Conservation (phyloP, 2,329 filamentous ascomycete genomes). For the Aschersonia sp. region DNA sequence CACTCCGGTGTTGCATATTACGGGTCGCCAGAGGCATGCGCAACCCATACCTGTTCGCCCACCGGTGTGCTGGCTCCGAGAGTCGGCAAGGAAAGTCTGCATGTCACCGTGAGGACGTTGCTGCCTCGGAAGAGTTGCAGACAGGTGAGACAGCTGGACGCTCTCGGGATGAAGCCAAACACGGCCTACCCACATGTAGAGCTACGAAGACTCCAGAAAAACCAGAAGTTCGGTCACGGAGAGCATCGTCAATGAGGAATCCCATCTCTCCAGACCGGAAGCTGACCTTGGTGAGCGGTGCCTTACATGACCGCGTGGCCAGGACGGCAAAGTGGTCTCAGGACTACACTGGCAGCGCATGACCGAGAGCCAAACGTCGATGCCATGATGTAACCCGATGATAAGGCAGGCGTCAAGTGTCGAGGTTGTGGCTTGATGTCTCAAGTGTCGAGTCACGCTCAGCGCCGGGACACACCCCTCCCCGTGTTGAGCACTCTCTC, state of each 20-base stretch:
- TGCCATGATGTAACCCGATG: slow-evolving; percentile 14
- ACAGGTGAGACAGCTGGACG: too few species aligned
- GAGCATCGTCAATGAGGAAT: background rate
- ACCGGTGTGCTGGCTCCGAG: too few species aligned
- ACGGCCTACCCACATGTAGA: background rate
- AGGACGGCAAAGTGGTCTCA: slow-evolving; percentile 4
- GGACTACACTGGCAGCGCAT: slow-evolving; percentile 9
- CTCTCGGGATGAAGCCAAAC: too few species aligned
- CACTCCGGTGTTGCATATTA: background rate
- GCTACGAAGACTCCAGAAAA: slow-evolving; percentile 2
- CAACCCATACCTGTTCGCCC: background rate
- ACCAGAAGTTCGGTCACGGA: slow-evolving; percentile 1
- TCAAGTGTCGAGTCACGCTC: slow-evolving; percentile 22
- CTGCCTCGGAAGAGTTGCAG: too few species aligned
- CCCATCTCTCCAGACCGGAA: background rate
- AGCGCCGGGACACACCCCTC: slow-evolving; percentile 12
- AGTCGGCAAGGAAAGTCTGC: too few species aligned
- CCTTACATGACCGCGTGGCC: slow-evolving; percentile 17
- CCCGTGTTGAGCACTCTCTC: background rate
- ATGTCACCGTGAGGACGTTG: too few species aligned
- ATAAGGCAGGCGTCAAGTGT: slow-evolving; percentile 9
- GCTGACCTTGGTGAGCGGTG: slow-evolving; percentile 9
- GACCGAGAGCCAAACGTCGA: slow-evolving; percentile 11
- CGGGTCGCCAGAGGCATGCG: background rate
- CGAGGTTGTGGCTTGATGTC: slow-evolving; percentile 18